These are phyloP conservation scores for Colletotrichum costaricense DNA, from an alignment of 2,329 filamentous ascomycete species.

Conservation along the genomic window DNA sequence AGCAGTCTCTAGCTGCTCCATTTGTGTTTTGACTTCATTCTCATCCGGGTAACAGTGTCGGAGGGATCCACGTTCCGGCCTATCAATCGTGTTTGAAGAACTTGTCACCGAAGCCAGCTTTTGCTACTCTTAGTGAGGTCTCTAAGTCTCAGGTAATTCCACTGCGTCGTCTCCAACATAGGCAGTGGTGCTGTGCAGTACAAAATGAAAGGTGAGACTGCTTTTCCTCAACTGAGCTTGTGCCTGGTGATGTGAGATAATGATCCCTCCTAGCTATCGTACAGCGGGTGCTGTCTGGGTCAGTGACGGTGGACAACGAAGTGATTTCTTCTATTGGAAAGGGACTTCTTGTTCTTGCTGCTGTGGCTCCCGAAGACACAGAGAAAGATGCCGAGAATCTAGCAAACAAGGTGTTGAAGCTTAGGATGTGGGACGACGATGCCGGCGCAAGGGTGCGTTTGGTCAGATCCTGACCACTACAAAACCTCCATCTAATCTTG, in stretches of 20 bases:
- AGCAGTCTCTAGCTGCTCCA: not conserved
- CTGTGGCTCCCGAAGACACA: slow-evolving; percentile 90
- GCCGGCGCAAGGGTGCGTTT: slow-evolving; percentile 70
- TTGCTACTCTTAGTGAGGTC: not conserved
- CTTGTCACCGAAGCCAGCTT: slow-evolving; percentile 7
- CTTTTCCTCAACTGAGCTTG: slow-evolving; percentile 29
- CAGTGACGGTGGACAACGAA: slow-evolving; percentile 92
- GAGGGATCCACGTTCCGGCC: slow-evolving; percentile 4
- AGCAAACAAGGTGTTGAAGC: slow-evolving; percentile 87
- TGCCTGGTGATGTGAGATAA: slow-evolving; percentile 6
- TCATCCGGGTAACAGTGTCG: not conserved
- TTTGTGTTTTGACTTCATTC: slow-evolving; percentile 12
- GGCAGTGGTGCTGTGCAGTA: not conserved
- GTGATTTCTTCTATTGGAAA: slow-evolving; percentile 91
- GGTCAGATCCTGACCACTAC: slow-evolving; percentile 13
- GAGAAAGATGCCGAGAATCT: slow-evolving; percentile 87
- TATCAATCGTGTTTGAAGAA: slow-evolving; percentile 8
- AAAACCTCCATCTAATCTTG: slow-evolving; percentile 5
- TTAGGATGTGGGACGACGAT: slow-evolving; percentile 92
- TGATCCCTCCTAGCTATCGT: slow-evolving; percentile 75
- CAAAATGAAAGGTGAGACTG: slow-evolving; percentile 51
- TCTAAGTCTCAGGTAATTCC: not conserved
- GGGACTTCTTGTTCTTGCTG: slow-evolving; percentile 91
- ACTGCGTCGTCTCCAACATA: not conserved
- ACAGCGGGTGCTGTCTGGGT: slow-evolving; percentile 93